Base-by-base conservation (phyloP, 495 filamentous ascomycete genomes). In the Talaromyces adpressus region DNA sequence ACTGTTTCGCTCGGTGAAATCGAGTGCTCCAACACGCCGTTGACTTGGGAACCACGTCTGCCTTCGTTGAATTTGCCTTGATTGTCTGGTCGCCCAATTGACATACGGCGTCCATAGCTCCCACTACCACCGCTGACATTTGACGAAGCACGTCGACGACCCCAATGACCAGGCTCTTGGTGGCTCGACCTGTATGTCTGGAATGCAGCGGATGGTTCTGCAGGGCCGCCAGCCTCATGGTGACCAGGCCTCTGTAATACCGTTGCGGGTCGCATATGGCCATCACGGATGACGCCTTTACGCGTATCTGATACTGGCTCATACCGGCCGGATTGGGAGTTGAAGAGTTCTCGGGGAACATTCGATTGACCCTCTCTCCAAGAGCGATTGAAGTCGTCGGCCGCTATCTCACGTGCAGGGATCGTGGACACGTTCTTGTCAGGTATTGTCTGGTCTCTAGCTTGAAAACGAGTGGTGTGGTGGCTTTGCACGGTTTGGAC, bases 41-140 rank as follows among this genome's bases (percentile, higher is more conserved):
- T 79, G 23, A 73, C 76, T 51, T 79, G 74, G 32, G 83, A 83
- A 29, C 72, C 76, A 63, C 82, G 70, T 63, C 82, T 69, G 39
- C 45, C 70, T 32, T 84, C 82, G 62, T 80, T 75, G 25, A 74
- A 68, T 67, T 78, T 71, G 57, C 77, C 73, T n/a, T 75, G 72
- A 11, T 73, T 63, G 62, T 86, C 84, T 45, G 72, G 68, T 39
- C 76, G 77, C 57, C 79, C 75, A 64, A 84, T 77, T 7, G 85
- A 88, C 74, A 80, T 80, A 20, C 84, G 79, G 63, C 84, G 80
- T 61, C 81, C 82, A 69, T 84, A 84, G 54, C 81, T 83, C 51
- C 89, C 90, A 73, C 92, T 97, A 62, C 91, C 91, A 32, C 92
- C 93, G 71, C 93, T 97, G 30, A 96, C 89, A 69, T 92, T 97